Evolutionary conservation across 2,329 filamentous ascomycete species (phyloP).

Genomic region (Claviceps monticola): DNA sequence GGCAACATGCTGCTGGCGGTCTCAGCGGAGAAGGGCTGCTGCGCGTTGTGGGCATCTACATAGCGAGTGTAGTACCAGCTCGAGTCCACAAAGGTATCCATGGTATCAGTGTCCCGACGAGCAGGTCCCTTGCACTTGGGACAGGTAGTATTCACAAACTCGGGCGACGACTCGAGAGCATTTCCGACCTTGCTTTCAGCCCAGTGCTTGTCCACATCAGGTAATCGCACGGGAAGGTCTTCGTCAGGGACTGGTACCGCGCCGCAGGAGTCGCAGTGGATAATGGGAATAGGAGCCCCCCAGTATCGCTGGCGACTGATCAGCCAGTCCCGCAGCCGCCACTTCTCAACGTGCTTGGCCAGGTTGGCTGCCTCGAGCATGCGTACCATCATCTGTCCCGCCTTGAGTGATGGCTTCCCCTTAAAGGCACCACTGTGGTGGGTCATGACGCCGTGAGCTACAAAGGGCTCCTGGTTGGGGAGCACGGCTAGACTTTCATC

Average conservation of each 20-base stretch:
- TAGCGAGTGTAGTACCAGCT: constrained; percentile 89
- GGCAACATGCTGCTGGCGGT: constrained; percentile 45
- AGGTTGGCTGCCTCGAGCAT: constrained; percentile 39
- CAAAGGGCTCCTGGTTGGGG: constrained; percentile 42
- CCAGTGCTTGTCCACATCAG: constrained; percentile 55
- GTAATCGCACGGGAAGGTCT: constrained; percentile 64
- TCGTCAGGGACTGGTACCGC: constrained; percentile 63
- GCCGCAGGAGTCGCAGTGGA: constrained; percentile 68
- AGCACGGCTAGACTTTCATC: constrained; percentile 31
- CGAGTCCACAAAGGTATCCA: constrained; percentile 93
- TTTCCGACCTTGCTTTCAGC: constrained; percentile 59
- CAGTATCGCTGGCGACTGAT: constrained; percentile 88
- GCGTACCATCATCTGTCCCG: constrained; percentile 44
- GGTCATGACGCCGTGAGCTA: constrained; percentile 54
- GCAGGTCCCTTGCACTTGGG: constrained; percentile 59
- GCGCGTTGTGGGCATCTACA: constrained; percentile 52
- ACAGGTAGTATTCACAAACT: constrained; percentile 64
- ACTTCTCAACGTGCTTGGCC: constrained; percentile 54
- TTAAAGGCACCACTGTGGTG: constrained; percentile 49
- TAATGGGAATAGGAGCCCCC: constrained; percentile 80
- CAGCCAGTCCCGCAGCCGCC: constrained; percentile 78
- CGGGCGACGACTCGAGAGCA: constrained; percentile 54
- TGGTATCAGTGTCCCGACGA: constrained; percentile 78
- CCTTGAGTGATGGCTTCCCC: constrained; percentile 48
- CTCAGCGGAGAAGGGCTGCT: constrained; percentile 46